Conservation (phyloP, 306 rosid genomes). For the Inga oerstediana region DNA sequence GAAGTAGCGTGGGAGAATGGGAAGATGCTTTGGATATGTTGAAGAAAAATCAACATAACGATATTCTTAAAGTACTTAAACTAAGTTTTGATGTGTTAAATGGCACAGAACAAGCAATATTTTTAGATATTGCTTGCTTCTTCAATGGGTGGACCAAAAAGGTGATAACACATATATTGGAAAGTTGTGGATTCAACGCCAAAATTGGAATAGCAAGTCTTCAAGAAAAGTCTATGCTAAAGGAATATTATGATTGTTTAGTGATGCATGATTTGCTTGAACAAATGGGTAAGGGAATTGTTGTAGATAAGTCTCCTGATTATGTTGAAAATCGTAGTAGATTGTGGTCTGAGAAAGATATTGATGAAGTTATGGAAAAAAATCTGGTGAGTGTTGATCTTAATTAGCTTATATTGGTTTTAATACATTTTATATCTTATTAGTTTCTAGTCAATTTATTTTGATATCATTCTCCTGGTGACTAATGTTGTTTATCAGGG, state of each 20-base stretch:
- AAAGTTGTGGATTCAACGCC: not conserved
- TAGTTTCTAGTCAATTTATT: too few species aligned
- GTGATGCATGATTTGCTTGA: slow-evolving; percentile 41
- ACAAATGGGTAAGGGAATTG: not conserved
- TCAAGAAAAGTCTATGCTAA: not conserved
- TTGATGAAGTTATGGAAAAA: not conserved
- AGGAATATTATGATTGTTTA: not conserved
- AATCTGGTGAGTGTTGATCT: not conserved
- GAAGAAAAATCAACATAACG: not conserved
- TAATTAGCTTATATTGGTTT: too few species aligned
- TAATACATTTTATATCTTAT: too few species aligned
- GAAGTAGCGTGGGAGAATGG: not conserved
- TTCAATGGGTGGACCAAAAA: not conserved
- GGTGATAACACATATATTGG: not conserved
- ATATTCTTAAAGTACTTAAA: not conserved
- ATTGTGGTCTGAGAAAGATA: not conserved
- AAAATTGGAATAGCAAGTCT: not conserved
- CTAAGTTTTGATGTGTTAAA: not conserved
- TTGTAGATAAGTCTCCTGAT: not conserved
- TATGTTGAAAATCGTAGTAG: not conserved
- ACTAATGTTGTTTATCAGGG: too few species aligned
- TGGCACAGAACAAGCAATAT: not conserved
- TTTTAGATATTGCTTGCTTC: not conserved
- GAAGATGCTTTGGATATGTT: not conserved
- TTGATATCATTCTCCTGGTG: too few species aligned